Evolutionary conservation across 176 grass and related monocot species (phyloP).

Genomic region (Tuctoria greenei): DNA sequence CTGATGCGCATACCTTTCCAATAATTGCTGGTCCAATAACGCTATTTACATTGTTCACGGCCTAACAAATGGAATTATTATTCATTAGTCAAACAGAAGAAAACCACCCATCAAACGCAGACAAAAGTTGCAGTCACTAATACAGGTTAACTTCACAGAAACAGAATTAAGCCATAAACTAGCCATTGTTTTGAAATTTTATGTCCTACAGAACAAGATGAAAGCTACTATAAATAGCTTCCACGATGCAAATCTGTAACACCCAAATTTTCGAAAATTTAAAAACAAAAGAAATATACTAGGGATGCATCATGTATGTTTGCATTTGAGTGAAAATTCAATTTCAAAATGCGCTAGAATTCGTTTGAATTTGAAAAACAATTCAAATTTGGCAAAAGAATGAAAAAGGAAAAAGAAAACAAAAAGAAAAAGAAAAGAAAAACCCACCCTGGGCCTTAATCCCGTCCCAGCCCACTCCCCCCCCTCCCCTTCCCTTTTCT

Average conservation of each 20-base stretch:
- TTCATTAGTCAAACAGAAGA: neutral
- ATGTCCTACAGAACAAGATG: neutral
- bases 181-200: neutral
- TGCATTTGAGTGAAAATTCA: too few species aligned
- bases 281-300: too few species aligned
- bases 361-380: too few species aligned
- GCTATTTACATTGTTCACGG: slow-evolving; percentile 75
- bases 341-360: too few species aligned
- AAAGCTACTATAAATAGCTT: neutral
- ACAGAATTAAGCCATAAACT: neutral
- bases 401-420: too few species aligned
- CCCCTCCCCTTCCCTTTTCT: too few species aligned
- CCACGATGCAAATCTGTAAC: neutral
- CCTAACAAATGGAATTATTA: slow-evolving; percentile 38
- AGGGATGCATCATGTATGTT: too few species aligned
- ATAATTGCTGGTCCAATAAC: slow-evolving; percentile 78
- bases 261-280: too few species aligned
- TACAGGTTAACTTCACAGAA: neutral
- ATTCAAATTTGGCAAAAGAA: too few species aligned
- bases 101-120: neutral
- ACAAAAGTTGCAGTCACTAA: neutral
- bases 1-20: slow-evolving; percentile 56
- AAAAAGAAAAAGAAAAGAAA: too few species aligned
- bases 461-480: too few species aligned
- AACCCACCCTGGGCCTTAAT: too few species aligned